Base-by-base conservation (phyloP, 2,329 filamentous ascomycete species). In the Curvularia spicifera region DNA sequence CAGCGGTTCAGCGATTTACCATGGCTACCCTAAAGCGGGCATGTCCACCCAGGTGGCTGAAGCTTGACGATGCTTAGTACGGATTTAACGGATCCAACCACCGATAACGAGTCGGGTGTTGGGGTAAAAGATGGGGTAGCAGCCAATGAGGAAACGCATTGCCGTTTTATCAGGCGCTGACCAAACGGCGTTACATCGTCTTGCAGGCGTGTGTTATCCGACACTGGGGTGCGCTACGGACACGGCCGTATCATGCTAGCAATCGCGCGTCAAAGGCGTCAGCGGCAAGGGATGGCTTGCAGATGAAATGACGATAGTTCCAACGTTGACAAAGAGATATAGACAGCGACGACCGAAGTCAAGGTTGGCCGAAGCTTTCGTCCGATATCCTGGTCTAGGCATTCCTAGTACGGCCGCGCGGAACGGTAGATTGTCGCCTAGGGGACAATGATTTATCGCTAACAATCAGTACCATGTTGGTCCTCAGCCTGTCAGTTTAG, bases 51-150 rank as follows among this genome's bases (percentile, higher is more conserved):
- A 45, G 33, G 13, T 18, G 3, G 51, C 50, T 45, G 51, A 63
- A 63, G 64, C 64, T 66, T 64, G 45, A 47, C 44, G 48, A 60
- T 59, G 64, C 64, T 65, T 66, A 50, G 44, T 51, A 51, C 22
- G 43, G 22, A 44, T 39, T 39, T 31, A 52, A 51, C 22, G 43
- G 22, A 44, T 39, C 43, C 37, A 52, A 51, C 51, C 51, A 53
- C 20, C 61, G 63, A 63, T 60, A 64, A 56, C 54, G 53, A 20
- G 51, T 47, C 28, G 39, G 35, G 15, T 35, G 52, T 18, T 26
- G 40, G 28, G 42, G 33, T 12, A 46, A 59, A 61, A 59, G 44
- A 61, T 61, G 56, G 59, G 57, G 57, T 56, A 60, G n/a, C 13
- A 42, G 49, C 59, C 56, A 64, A 64, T 61, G 45, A 47, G 31